Conservation (phyloP, 306 rosid species). For the Rosa multiflora region DNA sequence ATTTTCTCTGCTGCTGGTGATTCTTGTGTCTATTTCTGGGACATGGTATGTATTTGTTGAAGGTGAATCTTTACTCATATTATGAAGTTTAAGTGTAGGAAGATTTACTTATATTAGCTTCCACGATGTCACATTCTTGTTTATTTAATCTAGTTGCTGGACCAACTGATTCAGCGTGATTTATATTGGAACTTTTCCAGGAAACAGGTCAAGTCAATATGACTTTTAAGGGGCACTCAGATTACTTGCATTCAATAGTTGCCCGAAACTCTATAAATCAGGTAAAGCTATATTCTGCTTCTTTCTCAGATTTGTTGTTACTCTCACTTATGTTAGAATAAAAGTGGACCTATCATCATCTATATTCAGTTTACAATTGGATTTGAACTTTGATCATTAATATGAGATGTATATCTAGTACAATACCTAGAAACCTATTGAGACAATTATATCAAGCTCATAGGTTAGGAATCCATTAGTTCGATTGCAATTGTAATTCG, state of each 20-base stretch:
- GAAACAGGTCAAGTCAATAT: conserved; percentile 73
- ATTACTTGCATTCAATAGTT: conserved; percentile 82
- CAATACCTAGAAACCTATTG: too few species aligned
- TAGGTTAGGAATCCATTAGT: too few species aligned
- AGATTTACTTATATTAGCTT: background rate
- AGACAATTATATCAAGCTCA: too few species aligned
- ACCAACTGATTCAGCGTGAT: conserved; percentile 20
- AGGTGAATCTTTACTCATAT: conserved; percentile 40
- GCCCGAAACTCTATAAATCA: conserved; percentile 80
- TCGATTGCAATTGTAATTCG: too few species aligned
- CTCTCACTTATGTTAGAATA: background rate
- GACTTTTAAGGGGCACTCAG: conserved; percentile 81
- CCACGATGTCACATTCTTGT: background rate
- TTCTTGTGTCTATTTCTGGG: conserved; percentile 96
- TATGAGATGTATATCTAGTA: too few species aligned
- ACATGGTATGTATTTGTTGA: conserved; percentile 75
- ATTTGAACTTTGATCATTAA: too few species aligned
- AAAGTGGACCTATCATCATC: too few species aligned
- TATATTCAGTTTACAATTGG: too few species aligned
- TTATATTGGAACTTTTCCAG: conserved; percentile 40
- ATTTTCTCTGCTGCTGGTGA: conserved; percentile 50
- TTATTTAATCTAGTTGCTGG: conserved; percentile 9
- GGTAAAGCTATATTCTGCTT: conserved; percentile 39
- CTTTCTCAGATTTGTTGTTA: conserved; percentile 9
- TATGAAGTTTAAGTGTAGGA: background rate